Evolutionary conservation across 78 protist genomes (phyloP).

Genomic region (Acrasis kona): DNA sequence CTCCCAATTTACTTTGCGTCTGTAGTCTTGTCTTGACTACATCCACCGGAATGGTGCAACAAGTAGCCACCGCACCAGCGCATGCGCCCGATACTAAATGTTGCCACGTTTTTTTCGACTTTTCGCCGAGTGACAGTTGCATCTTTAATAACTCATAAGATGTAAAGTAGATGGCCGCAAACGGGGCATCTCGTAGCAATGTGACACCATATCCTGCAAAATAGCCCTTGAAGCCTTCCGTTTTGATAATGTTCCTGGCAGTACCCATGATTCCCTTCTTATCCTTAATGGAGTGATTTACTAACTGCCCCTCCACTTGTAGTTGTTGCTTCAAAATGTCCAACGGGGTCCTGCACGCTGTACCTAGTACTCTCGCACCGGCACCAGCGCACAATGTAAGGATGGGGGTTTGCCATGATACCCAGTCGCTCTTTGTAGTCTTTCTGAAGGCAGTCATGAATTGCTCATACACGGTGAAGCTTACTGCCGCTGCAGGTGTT

Average conservation of each 20-base stretch:
- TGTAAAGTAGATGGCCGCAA: neutral
- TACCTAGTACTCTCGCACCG: neutral
- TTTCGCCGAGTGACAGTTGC: neutral
- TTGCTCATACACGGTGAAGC: neutral
- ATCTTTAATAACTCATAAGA: neutral
- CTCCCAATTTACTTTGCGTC: neutral
- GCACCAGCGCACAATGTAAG: neutral
- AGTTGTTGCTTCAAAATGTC: neutral
- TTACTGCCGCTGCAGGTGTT: slow-evolving; percentile 1
- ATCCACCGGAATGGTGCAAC: neutral
- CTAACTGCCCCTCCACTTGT: neutral
- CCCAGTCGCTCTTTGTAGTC: neutral
- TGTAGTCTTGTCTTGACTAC: neutral
- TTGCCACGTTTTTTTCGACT: neutral
- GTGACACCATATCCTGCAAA: neutral
- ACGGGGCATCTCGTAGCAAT: neutral
- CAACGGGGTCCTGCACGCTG: neutral
- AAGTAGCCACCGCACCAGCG: neutral
- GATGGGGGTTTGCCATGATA: neutral
- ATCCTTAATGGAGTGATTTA: neutral
- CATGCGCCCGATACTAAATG: neutral
- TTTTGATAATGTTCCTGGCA: too few species aligned
- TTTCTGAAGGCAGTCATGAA: too few species aligned
- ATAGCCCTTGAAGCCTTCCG: too few species aligned
- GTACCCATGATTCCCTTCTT: neutral